phyloP scores from a whole-genome alignment of 202 grass and related monocot species.

The Brachypodium distachyon region DNA sequence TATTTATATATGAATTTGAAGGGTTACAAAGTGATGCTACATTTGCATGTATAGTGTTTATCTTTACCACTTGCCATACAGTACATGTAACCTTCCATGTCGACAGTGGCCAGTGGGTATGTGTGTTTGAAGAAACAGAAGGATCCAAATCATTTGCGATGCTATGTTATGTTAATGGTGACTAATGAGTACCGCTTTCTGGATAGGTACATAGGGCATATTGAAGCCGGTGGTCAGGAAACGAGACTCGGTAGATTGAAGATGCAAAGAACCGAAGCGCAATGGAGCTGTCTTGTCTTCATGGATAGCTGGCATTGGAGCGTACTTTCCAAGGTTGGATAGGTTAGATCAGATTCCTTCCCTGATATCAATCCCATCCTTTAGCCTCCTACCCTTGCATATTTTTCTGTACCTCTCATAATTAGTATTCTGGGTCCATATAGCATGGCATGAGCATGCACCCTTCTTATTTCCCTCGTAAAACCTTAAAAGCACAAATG shows the following conservation, averaged over 20 bases:
- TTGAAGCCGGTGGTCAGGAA: not conserved
- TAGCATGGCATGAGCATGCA: not conserved
- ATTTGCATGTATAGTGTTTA: not conserved
- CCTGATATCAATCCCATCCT: not conserved
- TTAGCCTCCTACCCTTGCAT: not conserved
- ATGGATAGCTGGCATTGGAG: not conserved
- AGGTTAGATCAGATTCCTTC: not conserved
- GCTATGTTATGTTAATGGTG: not conserved
- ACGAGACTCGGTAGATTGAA: not conserved
- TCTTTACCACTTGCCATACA: not conserved
- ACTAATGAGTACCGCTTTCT: not conserved
- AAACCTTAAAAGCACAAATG: not conserved
- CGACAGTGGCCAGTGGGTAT: not conserved
- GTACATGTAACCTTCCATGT: not conserved
- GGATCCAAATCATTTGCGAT: not conserved
- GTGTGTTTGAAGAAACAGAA: not conserved
- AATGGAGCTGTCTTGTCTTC: not conserved
- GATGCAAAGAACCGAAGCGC: not conserved
- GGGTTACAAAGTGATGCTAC: not conserved
- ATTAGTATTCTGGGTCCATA: not conserved
- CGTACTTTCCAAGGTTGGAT: constrained; percentile 3
- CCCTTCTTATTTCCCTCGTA: not conserved
- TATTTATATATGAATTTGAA: not conserved
- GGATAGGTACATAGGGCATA: not conserved
- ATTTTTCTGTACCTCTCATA: not conserved